Conservation (phyloP, 495 filamentous ascomycete species). For the Aspergillus nidulans region DNA sequence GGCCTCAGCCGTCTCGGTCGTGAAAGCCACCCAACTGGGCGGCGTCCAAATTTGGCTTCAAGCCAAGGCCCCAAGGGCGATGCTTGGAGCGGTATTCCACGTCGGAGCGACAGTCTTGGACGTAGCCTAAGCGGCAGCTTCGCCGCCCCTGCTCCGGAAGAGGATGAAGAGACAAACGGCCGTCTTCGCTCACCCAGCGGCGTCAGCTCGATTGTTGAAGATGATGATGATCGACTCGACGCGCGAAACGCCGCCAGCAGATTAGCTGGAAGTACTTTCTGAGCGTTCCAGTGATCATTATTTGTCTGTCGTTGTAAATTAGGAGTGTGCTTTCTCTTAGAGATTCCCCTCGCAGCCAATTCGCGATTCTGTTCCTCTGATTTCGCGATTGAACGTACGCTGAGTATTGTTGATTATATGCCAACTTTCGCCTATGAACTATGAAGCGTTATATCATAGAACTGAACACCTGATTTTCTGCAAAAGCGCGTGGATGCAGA, state of each 20-base stretch:
- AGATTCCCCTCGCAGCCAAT: conserved; percentile 21
- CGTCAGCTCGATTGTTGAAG: conserved; percentile 60
- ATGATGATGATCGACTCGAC: conserved; percentile 91
- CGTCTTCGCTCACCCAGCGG: conserved; percentile 60
- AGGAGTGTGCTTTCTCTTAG: conserved; percentile 22
- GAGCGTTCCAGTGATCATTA: conserved; percentile 7
- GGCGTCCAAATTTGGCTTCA: conserved; percentile 71
- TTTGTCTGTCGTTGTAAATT: conserved; percentile 18
- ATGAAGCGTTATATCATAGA: conserved; percentile 3
- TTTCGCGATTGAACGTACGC: background rate
- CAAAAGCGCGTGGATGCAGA: too few relatives aligned
- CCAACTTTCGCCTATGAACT: background rate
- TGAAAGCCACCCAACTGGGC: conserved; percentile 72
- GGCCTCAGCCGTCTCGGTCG: conserved; percentile 84
- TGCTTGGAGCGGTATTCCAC: conserved; percentile 91
- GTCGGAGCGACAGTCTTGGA: conserved; percentile 69
- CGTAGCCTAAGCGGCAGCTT: conserved; percentile 74
- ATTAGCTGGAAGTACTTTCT: conserved; percentile 92
- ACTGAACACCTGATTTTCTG: background rate
- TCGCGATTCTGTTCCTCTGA: background rate
- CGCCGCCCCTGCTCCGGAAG: conserved; percentile 31
- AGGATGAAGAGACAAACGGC: conserved; percentile 41
- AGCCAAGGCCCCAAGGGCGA: conserved; percentile 95
- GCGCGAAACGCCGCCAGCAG: conserved; percentile 91
- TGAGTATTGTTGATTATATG: background rate